Evolutionary conservation across 2,329 filamentous ascomycete species (phyloP).

Genomic region (Exophiala mesophila): DNA sequence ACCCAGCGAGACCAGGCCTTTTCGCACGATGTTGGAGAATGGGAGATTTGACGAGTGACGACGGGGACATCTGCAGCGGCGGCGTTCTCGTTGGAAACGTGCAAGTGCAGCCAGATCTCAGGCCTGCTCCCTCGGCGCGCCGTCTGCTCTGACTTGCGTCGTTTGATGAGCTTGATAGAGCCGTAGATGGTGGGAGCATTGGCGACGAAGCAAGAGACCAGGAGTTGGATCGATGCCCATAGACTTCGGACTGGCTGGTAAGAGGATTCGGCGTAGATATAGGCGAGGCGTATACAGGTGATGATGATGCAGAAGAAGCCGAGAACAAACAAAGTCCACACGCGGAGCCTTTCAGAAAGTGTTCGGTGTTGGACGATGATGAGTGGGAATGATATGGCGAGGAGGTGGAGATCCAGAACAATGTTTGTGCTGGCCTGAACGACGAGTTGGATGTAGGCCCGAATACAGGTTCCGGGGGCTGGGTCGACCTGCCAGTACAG

Average conservation of each 20-base stretch:
- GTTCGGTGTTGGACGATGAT: constrained; percentile 21
- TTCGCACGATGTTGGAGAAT: constrained; percentile 11
- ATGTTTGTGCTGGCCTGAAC: constrained; percentile 34
- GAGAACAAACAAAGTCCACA: constrained; percentile 35
- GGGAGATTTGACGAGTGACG: constrained; percentile 2
- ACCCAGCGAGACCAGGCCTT: constrained; percentile 15
- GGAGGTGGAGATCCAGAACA: constrained; percentile 30
- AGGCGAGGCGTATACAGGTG: constrained; percentile 37
- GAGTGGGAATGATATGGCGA: constrained; percentile 32
- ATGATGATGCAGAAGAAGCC: constrained; percentile 39
- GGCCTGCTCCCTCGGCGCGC: constrained; percentile 16
- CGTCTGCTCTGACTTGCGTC: constrained; percentile 17
- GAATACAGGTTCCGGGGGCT: constrained; percentile 33
- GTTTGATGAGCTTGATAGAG: constrained; percentile 14
- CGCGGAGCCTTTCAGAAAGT: constrained; percentile 29
- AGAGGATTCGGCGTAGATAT: constrained; percentile 34
- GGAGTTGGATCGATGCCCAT: constrained; percentile 38
- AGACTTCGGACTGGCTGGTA: constrained; percentile 36
- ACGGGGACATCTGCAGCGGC: constrained; percentile 7
- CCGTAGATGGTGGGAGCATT: constrained; percentile 36
- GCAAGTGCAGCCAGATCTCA: constrained; percentile 22
- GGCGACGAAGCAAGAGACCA: constrained; percentile 33
- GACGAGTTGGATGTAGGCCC: constrained; percentile 33
- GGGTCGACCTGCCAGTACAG: constrained; percentile 55
- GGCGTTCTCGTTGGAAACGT: constrained; percentile 12